A percentile compares a stretch with the other conserved stretches of the same genome.
phyloP scores from a whole-genome alignment of 2,329 filamentous ascomycete genomes.

The Penicillium concentricum region DNA sequence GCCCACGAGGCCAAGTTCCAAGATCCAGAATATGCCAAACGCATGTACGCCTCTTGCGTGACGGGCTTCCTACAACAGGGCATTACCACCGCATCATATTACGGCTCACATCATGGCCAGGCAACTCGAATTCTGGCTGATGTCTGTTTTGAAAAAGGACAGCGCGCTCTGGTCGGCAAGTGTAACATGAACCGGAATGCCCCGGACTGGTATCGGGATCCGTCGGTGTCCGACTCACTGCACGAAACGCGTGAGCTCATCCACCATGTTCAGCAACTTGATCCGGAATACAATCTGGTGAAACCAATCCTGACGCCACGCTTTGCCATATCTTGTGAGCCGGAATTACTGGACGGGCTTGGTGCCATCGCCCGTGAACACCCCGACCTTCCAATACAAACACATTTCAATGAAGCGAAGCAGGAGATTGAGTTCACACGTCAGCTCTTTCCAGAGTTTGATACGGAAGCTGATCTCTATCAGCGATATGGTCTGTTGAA shows the following conservation, averaged over 20 bases:
- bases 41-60: slow-evolving; percentile 55
- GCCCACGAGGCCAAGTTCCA: slow-evolving; percentile 62
- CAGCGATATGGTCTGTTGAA: slow-evolving; percentile 55
- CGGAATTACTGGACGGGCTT: slow-evolving; percentile 55
- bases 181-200: slow-evolving; percentile 41
- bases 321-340: slow-evolving; percentile 61
- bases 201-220: slow-evolving; percentile 56
- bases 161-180: slow-evolving; percentile 38
- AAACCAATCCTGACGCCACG: slow-evolving; percentile 57
- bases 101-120: slow-evolving; percentile 32
- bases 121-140: slow-evolving; percentile 35
- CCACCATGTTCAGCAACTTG: slow-evolving; percentile 47
- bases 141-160: slow-evolving; percentile 32
- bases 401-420: slow-evolving; percentile 65
- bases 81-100: slow-evolving; percentile 39
- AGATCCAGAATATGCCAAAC: slow-evolving; percentile 54
- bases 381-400: slow-evolving; percentile 58
- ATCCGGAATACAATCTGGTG: slow-evolving; percentile 47
- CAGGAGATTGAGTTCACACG: slow-evolving; percentile 59
- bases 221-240: slow-evolving; percentile 48
- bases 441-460: slow-evolving; percentile 56
- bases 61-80: slow-evolving; percentile 58
- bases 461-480: slow-evolving; percentile 62
- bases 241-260: slow-evolving; percentile 53
- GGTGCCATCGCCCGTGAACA: slow-evolving; percentile 54